phyloP scores from a whole-genome alignment of 2,329 filamentous ascomycete genomes.

The Thielaviopsis ethacetica region DNA sequence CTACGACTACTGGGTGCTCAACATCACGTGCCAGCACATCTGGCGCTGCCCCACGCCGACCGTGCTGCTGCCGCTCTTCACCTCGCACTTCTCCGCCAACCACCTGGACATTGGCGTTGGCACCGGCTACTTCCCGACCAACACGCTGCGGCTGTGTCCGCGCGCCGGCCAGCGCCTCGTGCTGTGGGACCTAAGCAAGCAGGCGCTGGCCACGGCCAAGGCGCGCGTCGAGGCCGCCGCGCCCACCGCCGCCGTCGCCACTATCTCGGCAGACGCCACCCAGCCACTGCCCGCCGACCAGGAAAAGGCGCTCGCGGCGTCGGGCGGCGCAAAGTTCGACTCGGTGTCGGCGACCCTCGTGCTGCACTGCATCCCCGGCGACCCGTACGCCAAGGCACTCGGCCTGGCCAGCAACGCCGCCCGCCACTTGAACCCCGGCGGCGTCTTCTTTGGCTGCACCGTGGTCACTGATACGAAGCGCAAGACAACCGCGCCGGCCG shows the following conservation, averaged over 20 bases:
- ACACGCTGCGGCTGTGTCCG: conserved; percentile 14
- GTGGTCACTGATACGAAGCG: conserved; percentile 13
- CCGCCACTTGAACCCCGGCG: conserved; percentile 12
- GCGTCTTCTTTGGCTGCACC: conserved; percentile 16
- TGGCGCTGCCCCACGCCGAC: conserved; percentile 21
- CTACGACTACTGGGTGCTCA: conserved; percentile 21
- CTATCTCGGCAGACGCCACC: conserved; percentile 21
- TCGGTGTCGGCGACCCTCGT: conserved; percentile 6
- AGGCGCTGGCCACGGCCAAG: conserved; percentile 19
- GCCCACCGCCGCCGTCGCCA: conserved; percentile 10
- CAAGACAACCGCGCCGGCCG: neutral
- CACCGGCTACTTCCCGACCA: conserved; percentile 23
- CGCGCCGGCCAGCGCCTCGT: conserved; percentile 18
- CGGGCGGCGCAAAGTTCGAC: conserved; percentile 8
- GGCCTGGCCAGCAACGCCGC: conserved; percentile 12
- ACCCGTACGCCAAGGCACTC: neutral
- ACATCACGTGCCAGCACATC: conserved; percentile 20
- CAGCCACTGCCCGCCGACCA: conserved; percentile 22
- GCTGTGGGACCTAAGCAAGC: conserved; percentile 22
- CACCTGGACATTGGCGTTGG: conserved; percentile 27
- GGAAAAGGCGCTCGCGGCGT: conserved; percentile 11
- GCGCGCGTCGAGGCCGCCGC: conserved; percentile 14
- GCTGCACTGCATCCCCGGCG: conserved; percentile 9
- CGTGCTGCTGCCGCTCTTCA: conserved; percentile 21
- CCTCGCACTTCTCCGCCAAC: conserved; percentile 19